Evolutionary conservation across 306 rosid species (phyloP).

Genomic region (Quercus glauca): DNA sequence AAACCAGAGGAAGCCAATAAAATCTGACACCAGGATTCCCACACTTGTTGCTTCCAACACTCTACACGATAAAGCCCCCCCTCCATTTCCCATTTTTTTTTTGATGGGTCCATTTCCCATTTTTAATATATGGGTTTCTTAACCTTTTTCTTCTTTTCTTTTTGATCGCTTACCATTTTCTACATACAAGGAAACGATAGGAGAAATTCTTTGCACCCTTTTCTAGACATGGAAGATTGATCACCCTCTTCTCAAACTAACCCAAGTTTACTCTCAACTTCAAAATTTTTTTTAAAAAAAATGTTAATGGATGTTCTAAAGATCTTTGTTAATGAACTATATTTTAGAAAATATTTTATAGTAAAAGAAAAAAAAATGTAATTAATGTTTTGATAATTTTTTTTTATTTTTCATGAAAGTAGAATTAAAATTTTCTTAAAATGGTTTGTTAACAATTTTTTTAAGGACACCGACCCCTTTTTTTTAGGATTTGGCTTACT

Average conservation of each 20-base stretch:
- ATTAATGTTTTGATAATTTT: too few relatives aligned
- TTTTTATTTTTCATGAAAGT: too few relatives aligned
- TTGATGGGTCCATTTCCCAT: constrained; percentile 22
- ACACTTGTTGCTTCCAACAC: constrained; percentile 83
- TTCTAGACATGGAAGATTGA: neutral
- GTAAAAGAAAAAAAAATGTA: too few relatives aligned
- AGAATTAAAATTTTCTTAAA: too few relatives aligned
- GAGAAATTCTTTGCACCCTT: constrained; percentile 24
- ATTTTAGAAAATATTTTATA: too few relatives aligned
- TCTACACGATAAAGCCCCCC: constrained; percentile 63
- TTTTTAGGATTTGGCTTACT: neutral
- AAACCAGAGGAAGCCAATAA: constrained; percentile 21
- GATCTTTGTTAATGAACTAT: too few relatives aligned
- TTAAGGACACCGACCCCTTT: too few relatives aligned
- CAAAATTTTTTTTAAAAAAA: too few relatives aligned
- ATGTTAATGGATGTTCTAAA: too few relatives aligned
- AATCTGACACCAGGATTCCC: constrained; percentile 76
- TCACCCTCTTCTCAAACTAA: constrained; percentile 9
- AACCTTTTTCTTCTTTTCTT: constrained; percentile 24
- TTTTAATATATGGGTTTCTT: constrained; percentile 28
- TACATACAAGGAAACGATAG: constrained; percentile 18
- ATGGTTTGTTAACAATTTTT: too few relatives aligned
- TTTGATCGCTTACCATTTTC: constrained; percentile 34
- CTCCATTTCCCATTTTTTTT: constrained; percentile 33
- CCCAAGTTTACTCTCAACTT: neutral